These are phyloP conservation scores for Solanum habrochaites DNA, from an alignment of 257 asterid species.

Conservation along the genomic window DNA sequence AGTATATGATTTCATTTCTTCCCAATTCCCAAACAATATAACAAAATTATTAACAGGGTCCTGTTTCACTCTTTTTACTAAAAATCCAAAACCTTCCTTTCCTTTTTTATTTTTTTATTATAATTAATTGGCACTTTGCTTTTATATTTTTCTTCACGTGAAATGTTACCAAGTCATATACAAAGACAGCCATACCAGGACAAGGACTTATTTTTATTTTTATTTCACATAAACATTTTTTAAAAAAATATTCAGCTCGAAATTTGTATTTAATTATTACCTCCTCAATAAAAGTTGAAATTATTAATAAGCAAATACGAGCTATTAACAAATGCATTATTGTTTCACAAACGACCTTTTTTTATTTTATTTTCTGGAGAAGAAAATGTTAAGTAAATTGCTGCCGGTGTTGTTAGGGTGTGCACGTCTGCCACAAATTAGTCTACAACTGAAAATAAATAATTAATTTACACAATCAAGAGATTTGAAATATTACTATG, in stretches of 20 bases:
- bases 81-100: not conserved
- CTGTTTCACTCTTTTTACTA: not conserved
- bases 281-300: not conserved
- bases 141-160: not conserved
- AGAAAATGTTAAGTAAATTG: not conserved
- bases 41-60: not conserved
- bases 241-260: too few species aligned
- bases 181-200: not conserved
- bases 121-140: not conserved
- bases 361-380: not conserved
- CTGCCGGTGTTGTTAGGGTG: not conserved
- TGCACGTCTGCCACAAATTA: not conserved
- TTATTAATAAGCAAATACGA: not conserved
- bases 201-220: not conserved
- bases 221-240: too few species aligned
- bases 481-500: not conserved
- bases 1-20: not conserved
- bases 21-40: not conserved
- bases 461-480: not conserved
- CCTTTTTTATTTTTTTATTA: not conserved
- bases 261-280: not conserved
- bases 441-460: not conserved
- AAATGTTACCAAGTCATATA: not conserved
- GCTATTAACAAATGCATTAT: too few species aligned
- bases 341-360: too few species aligned